Base-by-base conservation (phyloP, 331 rosid species). In the Acacia concinna region DNA sequence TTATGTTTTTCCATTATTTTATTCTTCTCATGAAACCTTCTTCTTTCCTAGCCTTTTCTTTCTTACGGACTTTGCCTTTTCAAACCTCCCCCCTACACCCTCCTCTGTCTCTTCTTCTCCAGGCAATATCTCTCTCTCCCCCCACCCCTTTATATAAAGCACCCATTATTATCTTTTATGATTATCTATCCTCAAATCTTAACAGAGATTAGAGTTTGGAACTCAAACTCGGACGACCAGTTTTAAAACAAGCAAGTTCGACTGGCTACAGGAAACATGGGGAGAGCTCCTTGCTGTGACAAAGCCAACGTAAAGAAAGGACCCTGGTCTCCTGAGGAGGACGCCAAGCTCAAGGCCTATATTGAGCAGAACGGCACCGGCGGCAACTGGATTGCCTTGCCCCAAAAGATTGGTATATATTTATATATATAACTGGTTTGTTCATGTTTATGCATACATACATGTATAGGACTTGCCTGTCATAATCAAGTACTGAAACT, bases 261-360 rank as follows among this genome's bases (percentile, higher is more conserved):
- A 9, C 18, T 23, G 9, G 27, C 15, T 30, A 62, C 8, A 73
- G 35, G 63, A 49, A 17, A 72, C 70, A 94, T 96, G 99, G 99
- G 99, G 27, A 93, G 98, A 76, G 99, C 98, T 80, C 99, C 99
- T 85, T 96, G 99, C 86, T 96, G 99, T 84, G 99, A 96, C 93
- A 96, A 96, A 87, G 94, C 98, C 78, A 96, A 93, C 83, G 99
- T 96, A 14, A 96, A 96, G 89, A 96, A 85, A 89, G 99, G 99
- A 1, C 99, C 99, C 17, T 96, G 99, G 99, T 93, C 99, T 1
- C 97, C 99, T 35, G 99, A 96, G 83, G 99, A 96, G 86, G 99
- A 96, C 87, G 87, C 98, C 79, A 91, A 74, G 76, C 99, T 96
- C 89, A 96, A 96, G 75, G 31, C 94, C 81, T 96, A 93, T 85